A percentile compares a stretch with the other conserved stretches of the same genome.
Evolutionary conservation across 1,284 basidiomycete genomes (phyloP).

Genomic region (Peniophora sp.): DNA sequence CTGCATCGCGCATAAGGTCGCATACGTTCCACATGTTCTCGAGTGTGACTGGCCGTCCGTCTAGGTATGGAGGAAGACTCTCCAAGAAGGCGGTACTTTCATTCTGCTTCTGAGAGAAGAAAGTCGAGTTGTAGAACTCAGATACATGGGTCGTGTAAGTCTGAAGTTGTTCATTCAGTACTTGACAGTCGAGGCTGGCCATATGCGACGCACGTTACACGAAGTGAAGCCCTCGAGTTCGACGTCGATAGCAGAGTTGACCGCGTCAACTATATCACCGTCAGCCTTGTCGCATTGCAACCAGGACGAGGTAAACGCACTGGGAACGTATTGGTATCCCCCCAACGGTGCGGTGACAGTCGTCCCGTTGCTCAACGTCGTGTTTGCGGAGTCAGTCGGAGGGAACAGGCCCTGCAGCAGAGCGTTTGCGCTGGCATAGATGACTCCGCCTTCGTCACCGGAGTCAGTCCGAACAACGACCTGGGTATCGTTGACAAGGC

Average conservation of each 20-base stretch:
- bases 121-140: slow-evolving; percentile 23
- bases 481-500: slow-evolving; percentile 26
- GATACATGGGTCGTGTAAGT: slow-evolving; percentile 20
- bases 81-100: slow-evolving; percentile 30
- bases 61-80: slow-evolving; percentile 31
- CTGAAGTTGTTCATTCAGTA: slow-evolving; percentile 10
- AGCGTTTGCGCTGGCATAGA: slow-evolving; percentile 38
- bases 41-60: slow-evolving; percentile 30
- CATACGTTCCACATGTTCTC: slow-evolving; percentile 36
- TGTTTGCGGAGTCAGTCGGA: slow-evolving; percentile 23
- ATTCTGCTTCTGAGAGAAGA: slow-evolving; percentile 27
- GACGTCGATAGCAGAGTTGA: slow-evolving; percentile 34
- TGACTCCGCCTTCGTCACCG: slow-evolving; percentile 43
- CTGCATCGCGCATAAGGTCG: neutral
- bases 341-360: slow-evolving; percentile 36
- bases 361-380: slow-evolving; percentile 39
- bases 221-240: slow-evolving; percentile 38
- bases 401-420: slow-evolving; percentile 42
- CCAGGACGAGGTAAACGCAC: slow-evolving; percentile 34
- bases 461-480: slow-evolving; percentile 35
- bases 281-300: neutral
- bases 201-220: slow-evolving; percentile 25
- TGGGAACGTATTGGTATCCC: slow-evolving; percentile 52
- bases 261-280: slow-evolving; percentile 28
- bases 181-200: neutral